Percentiles rank a stretch among this genome's conserved stretches.
These are phyloP conservation scores for Gossypium longicalyx DNA, from an alignment of 345 rosid species.

Conservation along the genomic window DNA sequence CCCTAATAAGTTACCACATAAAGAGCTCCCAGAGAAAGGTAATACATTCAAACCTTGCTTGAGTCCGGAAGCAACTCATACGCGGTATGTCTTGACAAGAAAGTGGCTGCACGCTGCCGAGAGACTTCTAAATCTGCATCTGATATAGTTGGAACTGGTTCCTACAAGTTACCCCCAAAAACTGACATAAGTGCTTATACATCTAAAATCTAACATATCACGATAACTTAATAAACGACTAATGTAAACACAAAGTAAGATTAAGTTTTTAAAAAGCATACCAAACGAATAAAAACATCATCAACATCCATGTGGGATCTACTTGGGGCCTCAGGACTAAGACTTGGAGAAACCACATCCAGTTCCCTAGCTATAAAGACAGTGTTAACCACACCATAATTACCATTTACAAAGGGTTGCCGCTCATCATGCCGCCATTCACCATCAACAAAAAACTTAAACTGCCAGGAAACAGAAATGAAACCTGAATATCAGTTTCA, in stretches of 20 bases:
- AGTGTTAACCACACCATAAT: conserved; percentile 70
- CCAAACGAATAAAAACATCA: conserved; percentile 45
- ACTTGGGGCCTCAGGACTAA: conserved; percentile 34
- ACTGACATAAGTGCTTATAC: not conserved
- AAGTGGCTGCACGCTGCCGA: conserved; percentile 59
- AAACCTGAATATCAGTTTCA: conserved; percentile 20
- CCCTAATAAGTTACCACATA: conserved; percentile 6
- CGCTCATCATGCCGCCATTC: conserved; percentile 90
- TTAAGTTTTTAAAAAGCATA: conserved; percentile 24
- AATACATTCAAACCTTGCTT: conserved; percentile 78
- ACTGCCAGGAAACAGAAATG: conserved; percentile 51
- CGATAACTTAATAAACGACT: not conserved
- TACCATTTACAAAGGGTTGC: conserved; percentile 49
- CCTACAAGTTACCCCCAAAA: conserved; percentile 5
- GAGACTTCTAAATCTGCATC: conserved; percentile 68
- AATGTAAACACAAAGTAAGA: not conserved
- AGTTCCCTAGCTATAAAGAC: conserved; percentile 48
- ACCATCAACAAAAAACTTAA: conserved; percentile 84
- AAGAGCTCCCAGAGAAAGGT: conserved; percentile 30
- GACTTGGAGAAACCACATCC: conserved; percentile 32
- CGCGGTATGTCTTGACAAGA: conserved; percentile 72
- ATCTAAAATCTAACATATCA: not conserved
- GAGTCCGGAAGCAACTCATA: conserved; percentile 97
- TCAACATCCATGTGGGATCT: conserved; percentile 80
- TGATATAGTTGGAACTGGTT: conserved; percentile 46